Evolutionary conservation across 1,284 basidiomycete genomes (phyloP).

Genomic region (Cronartium quercuum): DNA sequence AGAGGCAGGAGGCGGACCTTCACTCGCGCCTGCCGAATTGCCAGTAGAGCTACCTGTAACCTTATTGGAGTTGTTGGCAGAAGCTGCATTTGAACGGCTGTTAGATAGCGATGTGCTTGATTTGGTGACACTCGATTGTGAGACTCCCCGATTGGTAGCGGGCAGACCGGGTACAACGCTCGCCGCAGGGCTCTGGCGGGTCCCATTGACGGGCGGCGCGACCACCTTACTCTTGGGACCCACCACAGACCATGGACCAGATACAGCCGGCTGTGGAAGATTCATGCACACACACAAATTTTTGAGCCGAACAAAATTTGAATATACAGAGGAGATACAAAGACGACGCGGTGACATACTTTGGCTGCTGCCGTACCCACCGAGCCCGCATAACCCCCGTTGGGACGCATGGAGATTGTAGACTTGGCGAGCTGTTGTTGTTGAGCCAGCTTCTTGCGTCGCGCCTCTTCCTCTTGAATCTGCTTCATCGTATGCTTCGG

Average conservation of each 20-base stretch:
- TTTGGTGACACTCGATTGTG: neutral
- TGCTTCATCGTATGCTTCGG: slow-evolving; percentile 94
- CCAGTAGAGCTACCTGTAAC: neutral
- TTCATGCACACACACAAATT: neutral
- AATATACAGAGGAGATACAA: neutral
- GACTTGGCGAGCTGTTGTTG: slow-evolving; percentile 48
- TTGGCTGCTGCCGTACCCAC: neutral
- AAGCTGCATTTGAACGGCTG: neutral
- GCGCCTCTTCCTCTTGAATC: slow-evolving; percentile 85
- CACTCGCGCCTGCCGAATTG: neutral
- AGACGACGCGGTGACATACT: neutral
- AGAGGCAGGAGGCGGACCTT: slow-evolving; percentile 50
- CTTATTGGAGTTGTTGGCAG: neutral
- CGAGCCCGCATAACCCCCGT: slow-evolving; percentile 18
- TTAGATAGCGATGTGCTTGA: neutral
- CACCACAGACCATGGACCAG: slow-evolving; percentile 30
- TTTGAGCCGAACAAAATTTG: neutral
- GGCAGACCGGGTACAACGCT: neutral
- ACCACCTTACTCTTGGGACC: slow-evolving; percentile 31
- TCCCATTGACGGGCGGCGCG: slow-evolving; percentile 8
- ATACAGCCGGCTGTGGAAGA: slow-evolving; percentile 1
- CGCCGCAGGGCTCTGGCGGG: neutral
- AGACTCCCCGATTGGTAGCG: neutral
- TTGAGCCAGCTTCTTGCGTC: slow-evolving; percentile 48
- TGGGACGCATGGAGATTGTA: slow-evolving; percentile 32